Evolutionary conservation across 2,329 filamentous ascomycete genomes (phyloP).

Genomic region (Epichloe coenophiala): DNA sequence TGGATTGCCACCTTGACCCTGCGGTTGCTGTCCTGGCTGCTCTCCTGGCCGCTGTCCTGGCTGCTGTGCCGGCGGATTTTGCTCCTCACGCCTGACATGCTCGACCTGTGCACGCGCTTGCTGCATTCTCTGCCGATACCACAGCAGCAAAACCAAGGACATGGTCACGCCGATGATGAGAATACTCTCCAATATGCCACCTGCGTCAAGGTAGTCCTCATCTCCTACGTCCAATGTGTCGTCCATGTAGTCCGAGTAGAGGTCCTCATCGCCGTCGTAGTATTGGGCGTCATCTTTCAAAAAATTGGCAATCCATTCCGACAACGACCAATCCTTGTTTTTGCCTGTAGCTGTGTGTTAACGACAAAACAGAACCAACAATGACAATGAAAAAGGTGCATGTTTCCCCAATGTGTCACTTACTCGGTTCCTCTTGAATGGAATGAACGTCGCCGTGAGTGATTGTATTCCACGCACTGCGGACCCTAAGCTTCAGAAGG

Average conservation of each 20-base stretch:
- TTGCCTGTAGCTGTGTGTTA: conserved; percentile 35
- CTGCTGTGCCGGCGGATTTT: conserved; percentile 1
- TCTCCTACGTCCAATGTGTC: conserved; percentile 43
- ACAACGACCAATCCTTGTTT: conserved; percentile 61
- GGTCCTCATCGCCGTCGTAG: conserved; percentile 43
- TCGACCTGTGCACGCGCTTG: conserved; percentile 32
- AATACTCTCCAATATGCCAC: conserved; percentile 71
- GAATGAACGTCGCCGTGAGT: conserved; percentile 85
- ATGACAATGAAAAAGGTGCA: background rate
- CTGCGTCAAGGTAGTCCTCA: conserved; percentile 52
- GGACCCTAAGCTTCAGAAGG: conserved; percentile 67
- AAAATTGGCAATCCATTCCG: conserved; percentile 81
- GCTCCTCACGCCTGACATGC: conserved; percentile 13
- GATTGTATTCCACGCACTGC: conserved; percentile 89
- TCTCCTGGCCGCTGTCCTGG: conserved; percentile 1
- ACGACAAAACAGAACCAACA: background rate
- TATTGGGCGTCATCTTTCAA: conserved; percentile 56
- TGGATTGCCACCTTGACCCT: background rate
- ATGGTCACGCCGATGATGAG: conserved; percentile 69
- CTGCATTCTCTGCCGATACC: conserved; percentile 63
- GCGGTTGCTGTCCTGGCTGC: background rate
- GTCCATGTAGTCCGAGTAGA: conserved; percentile 37
- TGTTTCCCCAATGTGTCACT: conserved; percentile 16
- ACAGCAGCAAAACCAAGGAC: conserved; percentile 63
- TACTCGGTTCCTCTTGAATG: conserved; percentile 80